Base-by-base conservation (phyloP, 2,329 filamentous ascomycete species). In the Aspergillus pseudoglaucus region DNA sequence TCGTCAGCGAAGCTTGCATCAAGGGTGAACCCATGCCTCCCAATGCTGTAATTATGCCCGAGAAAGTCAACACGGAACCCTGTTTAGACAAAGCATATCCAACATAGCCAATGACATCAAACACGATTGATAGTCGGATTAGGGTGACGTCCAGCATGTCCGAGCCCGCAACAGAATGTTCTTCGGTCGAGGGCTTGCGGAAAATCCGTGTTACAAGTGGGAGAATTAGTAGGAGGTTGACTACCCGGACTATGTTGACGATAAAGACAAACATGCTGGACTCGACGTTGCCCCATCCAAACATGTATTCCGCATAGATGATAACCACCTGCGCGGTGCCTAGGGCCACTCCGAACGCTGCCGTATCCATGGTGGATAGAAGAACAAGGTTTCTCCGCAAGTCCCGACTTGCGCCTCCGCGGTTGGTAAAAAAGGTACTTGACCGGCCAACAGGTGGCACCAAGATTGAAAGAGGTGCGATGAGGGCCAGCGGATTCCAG, bases 21-120 rank as follows among this genome's bases (percentile, higher is more conserved):
- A 88, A 93, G 1, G 93, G 90, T 32, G 85, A 85, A 0, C 86
- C 90, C 41, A 97, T 83, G 1, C 90, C 90, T 20, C 91, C 91
- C 35, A 94, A 71, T 0, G 88, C 79, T 1, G 88, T 85, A 15
- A 90, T 59, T 40, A 88, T 74, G 42, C 88, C 91, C 15, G 83
- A 85, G 0, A 82, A 53, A 3, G 88, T 78, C 66, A 96, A 93
- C 0, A 87, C 55, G 0, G 73, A 68, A 3, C 82, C 78, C 1
- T 74, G 78, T 1, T 79, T 77, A 0, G 83, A 79, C 41, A 90
- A 67, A 0, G 85, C 74, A 62, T 90, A 97, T 3, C 90, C 89
- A 0, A 85, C 59, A 47, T 85, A 85, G 0, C 91, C 91, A 2
- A 87, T 42, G 8, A 87, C 73, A 58, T 97, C 91, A 10, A 90